Evolutionary conservation across 352 stramenopile species (phyloP), one percentile per base, ranked within the genome.

Genomic region (Porosira glacialis): DNA sequence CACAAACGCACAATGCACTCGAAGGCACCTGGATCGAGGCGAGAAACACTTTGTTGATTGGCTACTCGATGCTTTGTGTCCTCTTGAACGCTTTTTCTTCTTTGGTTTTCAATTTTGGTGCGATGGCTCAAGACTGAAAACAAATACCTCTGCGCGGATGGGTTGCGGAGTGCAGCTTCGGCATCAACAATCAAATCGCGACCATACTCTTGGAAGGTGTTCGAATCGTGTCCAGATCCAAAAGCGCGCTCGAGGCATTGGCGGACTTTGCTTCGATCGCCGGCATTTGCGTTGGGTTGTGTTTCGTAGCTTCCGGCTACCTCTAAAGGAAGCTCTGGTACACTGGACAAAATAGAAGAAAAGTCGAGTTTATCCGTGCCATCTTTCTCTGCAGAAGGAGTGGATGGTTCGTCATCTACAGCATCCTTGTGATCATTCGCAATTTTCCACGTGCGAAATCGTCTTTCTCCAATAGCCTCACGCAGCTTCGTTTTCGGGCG

Each of bases 401-500:
- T 70, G 28, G 17, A 24, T 19, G 74, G 19, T 21, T 73, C 61
- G 1, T 44, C 1, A 19, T 69, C 33, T 33, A 81, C 75, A 13
- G 81, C 76, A 24, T 72, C 50, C 15, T 80, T 83, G 51, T 86
- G 67, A 39, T 84, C 70, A 36, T 82, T 75, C 0, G 74, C 69
- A 44, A 81, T 61, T 55, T 89, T 85, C 83, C 83, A 92, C 13
- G 56, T 67, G n/a, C 73, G 60, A 47, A 81, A 92, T 31, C 72
- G 55, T 26, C 75, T 61, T 47, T 92, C 85, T 22, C 85, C 85
- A 51, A 92, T 85, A 15, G 85, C 85, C 45, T 89, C 81, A 45
- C 73, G 52, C 21, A 92, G 59, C 30, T 83, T 87, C 0, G 85
- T 62, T 27, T 47, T 45, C 21, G 56, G 67, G 52, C 60, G 63